Conservation (phyloP, 345 rosid species). For the Lepidium africanum region DNA sequence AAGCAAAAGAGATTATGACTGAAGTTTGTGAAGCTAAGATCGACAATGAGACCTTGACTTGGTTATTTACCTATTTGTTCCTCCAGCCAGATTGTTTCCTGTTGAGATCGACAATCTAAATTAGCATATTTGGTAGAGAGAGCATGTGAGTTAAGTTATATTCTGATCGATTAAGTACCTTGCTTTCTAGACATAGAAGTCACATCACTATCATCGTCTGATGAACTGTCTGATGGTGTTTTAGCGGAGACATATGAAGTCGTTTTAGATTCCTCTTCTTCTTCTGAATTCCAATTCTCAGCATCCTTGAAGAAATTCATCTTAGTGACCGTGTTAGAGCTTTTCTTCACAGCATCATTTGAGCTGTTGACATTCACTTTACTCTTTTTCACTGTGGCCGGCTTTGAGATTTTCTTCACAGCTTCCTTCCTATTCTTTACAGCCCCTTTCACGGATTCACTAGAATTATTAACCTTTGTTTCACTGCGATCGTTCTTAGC, state of each 20-base stretch:
- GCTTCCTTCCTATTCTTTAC: constrained; percentile 23
- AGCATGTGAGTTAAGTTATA: not conserved
- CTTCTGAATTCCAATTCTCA: constrained; percentile 33
- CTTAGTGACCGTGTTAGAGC: not conserved
- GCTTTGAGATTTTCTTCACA: constrained; percentile 11
- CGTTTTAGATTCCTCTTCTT: constrained; percentile 22
- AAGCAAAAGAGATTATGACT: not conserved
- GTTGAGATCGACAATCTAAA: not conserved
- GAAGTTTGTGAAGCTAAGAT: not conserved
- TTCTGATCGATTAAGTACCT: constrained; percentile 34
- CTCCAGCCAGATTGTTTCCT: constrained; percentile 15
- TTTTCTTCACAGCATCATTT: constrained; percentile 27
- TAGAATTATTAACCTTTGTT: not conserved
- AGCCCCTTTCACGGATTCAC: constrained; percentile 10
- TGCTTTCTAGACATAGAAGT: constrained; percentile 28
- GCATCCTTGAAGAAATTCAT: constrained; percentile 27
- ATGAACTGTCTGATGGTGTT: constrained; percentile 47
- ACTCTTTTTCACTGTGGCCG: not conserved
- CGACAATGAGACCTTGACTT: not conserved
- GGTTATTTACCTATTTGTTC: not conserved
- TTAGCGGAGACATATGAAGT: constrained; percentile 47
- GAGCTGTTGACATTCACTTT: constrained; percentile 12
- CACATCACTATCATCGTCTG: constrained; percentile 47
- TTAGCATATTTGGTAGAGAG: not conserved
- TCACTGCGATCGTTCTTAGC: constrained; percentile 15